Base-by-base conservation (phyloP, 768 basidiomycete species). In the Kockovaella imperatae region DNA sequence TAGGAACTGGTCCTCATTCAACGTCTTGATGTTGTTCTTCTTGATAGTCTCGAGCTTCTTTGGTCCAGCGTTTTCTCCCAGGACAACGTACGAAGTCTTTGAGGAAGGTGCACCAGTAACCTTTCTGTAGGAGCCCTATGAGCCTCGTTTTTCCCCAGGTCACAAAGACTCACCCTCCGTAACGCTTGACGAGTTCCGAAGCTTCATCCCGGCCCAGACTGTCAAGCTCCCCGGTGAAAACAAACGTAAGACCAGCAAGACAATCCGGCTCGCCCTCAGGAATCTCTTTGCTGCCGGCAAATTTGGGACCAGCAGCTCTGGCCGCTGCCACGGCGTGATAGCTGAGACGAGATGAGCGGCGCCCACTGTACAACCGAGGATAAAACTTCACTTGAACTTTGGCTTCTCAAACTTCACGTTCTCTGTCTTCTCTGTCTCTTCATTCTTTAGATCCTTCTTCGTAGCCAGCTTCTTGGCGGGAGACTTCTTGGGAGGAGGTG, bases 161-260 rank as follows among this genome's bases (percentile, higher is more conserved):
- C 2, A 21, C 28, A 42, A 17, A n/a, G 6, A 75, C 86, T 53
- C 41, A 89, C 91, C 83, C 91, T 59, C 89, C 89, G 64, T 81
- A 89, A 4, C 90, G 86, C 70, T 99, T 97, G 0, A 84, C 93
- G 5, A 93, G 70, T 59, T 93, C 89, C 23, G 76, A 67, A 0
- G 87, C 83, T 57, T 95, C 90, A 2, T 96, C 87, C 30, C 95
- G 78, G 1, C 87, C 82, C 56, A 97, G 81, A 50, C 83, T 84
- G 39, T 77, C 79, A 38, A 97, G 72, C 59, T 99, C 93, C 14
- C 91, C 95, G 0, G 95, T 97, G 56, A 99, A 99, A 18, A 99
- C 93, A 62, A 99, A 84, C 0, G 87, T 78, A 20, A 97, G 75
- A 0, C 91, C 91, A 0, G 82, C 78, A 7, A 99, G 76, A 63